Conservation (phyloP, 345 rosid species). For the Euphorbia tirucalli region DNA sequence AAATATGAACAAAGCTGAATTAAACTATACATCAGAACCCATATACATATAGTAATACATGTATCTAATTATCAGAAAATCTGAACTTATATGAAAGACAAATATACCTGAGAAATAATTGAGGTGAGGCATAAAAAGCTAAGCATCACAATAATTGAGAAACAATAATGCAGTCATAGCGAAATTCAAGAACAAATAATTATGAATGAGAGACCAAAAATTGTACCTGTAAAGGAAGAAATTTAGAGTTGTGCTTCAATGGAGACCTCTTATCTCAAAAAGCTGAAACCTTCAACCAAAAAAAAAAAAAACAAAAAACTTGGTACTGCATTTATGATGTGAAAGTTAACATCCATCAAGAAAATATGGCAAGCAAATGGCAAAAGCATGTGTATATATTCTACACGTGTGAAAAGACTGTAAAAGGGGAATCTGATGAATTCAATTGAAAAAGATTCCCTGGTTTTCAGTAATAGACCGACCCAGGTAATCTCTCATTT, state of each 20-base stretch:
- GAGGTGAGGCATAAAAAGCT: conserved; percentile 23
- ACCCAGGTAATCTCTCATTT: conserved; percentile 37
- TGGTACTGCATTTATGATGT: conserved; percentile 12
- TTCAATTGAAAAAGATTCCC: conserved; percentile 29
- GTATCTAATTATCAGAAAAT: too few species aligned
- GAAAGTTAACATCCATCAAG: not conserved
- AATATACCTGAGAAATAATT: conserved; percentile 8
- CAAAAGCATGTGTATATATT: conserved; percentile 34
- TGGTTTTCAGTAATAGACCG: conserved; percentile 43
- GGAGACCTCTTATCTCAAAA: conserved; percentile 13
- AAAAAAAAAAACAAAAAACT: conserved; percentile 11
- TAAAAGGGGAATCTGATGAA: not conserved
- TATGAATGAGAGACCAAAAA: conserved; percentile 5
- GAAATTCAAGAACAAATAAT: conserved; percentile 7
- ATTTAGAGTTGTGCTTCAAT: conserved; percentile 4
- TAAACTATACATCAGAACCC: too few species aligned
- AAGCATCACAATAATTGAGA: conserved; percentile 35
- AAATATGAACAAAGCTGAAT: conserved; percentile 25
- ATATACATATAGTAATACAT: too few species aligned
- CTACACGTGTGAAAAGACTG: conserved; percentile 26
- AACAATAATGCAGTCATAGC: conserved; percentile 3
- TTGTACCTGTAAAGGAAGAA: conserved; percentile 11
- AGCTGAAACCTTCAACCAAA: conserved; percentile 20
- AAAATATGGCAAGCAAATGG: conserved; percentile 38
- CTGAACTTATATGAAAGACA: conserved; percentile 6